phyloP scores from a whole-genome alignment of 208 protist genomes.

The Angomonas ambiguus region DNA sequence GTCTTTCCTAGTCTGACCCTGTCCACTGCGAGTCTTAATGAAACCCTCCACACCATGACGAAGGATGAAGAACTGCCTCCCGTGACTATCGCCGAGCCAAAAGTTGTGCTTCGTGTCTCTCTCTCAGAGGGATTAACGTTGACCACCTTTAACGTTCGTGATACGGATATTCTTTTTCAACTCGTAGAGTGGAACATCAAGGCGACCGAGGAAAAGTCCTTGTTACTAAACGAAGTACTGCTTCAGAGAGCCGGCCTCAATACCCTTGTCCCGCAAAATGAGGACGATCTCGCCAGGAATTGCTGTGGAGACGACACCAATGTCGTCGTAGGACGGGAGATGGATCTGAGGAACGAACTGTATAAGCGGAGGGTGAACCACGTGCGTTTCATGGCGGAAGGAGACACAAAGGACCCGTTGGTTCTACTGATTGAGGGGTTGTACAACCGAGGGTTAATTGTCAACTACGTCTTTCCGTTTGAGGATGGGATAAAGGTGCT shows the following conservation, averaged over 20 bases:
- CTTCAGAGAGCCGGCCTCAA: conserved; percentile 72
- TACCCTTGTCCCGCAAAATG: conserved; percentile 44
- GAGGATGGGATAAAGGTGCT: conserved; percentile 76
- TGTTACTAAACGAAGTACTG: conserved; percentile 68
- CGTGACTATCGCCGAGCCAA: conserved; percentile 19
- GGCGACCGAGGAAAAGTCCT: conserved; percentile 63
- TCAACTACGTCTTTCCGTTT: conserved; percentile 58
- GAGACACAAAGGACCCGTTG: conserved; percentile 35
- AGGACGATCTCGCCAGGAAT: conserved; percentile 52
- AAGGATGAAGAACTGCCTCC: conserved; percentile 38
- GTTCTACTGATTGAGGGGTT: conserved; percentile 69
- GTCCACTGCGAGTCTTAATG: conserved; percentile 33
- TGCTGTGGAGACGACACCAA: conserved; percentile 75
- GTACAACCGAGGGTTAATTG: conserved; percentile 81
- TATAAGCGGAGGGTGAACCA: conserved; percentile 72
- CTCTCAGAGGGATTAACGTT: conserved; percentile 44
- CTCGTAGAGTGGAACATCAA: conserved; percentile 56
- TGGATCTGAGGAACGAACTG: conserved; percentile 45
- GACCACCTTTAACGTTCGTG: conserved; percentile 68
- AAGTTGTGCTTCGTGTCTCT: conserved; percentile 53
- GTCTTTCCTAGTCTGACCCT: conserved; percentile 47
- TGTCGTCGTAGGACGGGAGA: conserved; percentile 30
- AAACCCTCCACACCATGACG: conserved; percentile 52
- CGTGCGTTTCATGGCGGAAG: conserved; percentile 46
- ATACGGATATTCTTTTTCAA: conserved; percentile 65